Base-by-base conservation (phyloP, 768 basidiomycete species). In the Basidioascus undulatus region DNA sequence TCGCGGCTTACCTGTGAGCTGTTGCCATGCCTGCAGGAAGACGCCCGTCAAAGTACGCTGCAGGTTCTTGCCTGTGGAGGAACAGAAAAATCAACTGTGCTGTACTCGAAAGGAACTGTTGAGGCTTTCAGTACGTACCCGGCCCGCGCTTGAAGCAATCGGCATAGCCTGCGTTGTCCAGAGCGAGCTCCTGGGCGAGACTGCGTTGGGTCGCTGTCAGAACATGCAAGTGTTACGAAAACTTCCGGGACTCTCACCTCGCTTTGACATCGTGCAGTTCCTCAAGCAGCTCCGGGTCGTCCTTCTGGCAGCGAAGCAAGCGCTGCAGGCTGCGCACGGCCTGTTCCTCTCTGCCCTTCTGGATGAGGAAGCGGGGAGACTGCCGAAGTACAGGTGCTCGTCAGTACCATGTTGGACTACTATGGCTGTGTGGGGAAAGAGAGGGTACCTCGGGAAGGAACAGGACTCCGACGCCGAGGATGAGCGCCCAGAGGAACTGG, bases 21-120 rank as follows among this genome's bases (percentile, higher is more conserved):
- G 76, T 58, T 80, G 76, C 65, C 66, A 66, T 47, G 64, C 69
- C 53, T 87, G 82, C 48, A 86, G 51, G 55, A 72, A 70, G 49
- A 80, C 77, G 51, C 83, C 83, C 27, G 76, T 73, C 55, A 76
- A 63, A 15, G 77, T 82, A 45, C 79, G 72, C 53, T 74, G 69
- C 32, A 67, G 51, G 50, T 78, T 80, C 48, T 71, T 65, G 12
- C 35, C 24, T 5, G 40, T 18, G 27, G 42, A 40, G 58, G 65
- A 69, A 51, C 66, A 62, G 64, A 74, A 74, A 58, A n/a, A n/a
- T n/a, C n/a, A n/a, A n/a, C n/a, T n/a, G n/a, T n/a, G n/a, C n/a
- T n/a, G n/a, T n/a, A n/a, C n/a, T n/a, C n/a, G n/a, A n/a, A n/a
- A n/a, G n/a, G n/a, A n/a, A n/a, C n/a, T n/a, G n/a, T n/a, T n/a